These are phyloP conservation scores for Aspergillus sojae DNA, from an alignment of 2,329 filamentous ascomycete species.

Conservation along the genomic window DNA sequence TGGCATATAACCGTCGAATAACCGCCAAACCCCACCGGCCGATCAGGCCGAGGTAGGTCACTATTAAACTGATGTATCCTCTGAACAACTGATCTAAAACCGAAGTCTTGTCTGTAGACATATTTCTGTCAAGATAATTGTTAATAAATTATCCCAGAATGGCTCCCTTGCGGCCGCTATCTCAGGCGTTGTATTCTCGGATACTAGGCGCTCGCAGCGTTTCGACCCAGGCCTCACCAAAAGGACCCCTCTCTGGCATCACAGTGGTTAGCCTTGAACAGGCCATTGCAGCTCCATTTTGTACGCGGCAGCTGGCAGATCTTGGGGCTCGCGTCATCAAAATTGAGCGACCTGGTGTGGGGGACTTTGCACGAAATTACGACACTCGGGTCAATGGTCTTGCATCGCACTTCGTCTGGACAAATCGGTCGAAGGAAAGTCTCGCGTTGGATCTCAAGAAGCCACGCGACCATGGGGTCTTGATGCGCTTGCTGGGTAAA, in stretches of 20 bases:
- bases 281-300: conserved; percentile 59
- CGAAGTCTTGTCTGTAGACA: background rate
- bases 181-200: background rate
- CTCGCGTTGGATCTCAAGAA: conserved; percentile 55
- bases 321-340: conserved; percentile 59
- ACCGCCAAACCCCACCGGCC: background rate
- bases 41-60: background rate
- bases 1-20: conserved; percentile 10
- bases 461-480: conserved; percentile 43
- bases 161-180: background rate
- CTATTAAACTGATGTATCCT: background rate
- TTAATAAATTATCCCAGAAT: background rate
- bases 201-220: background rate
- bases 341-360: conserved; percentile 54
- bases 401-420: conserved; percentile 60
- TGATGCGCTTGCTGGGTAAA: conserved; percentile 48
- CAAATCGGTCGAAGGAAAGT: conserved; percentile 58
- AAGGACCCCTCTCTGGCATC: conserved; percentile 46
- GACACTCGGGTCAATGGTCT: conserved; percentile 54
- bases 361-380: conserved; percentile 58
- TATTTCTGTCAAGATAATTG: background rate
- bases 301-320: conserved; percentile 58
- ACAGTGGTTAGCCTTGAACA: conserved; percentile 58
- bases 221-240: conserved; percentile 7
- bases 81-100: background rate